Conservation (phyloP, 2,329 filamentous ascomycete genomes). For the Pseudogymnoascus sp. region DNA sequence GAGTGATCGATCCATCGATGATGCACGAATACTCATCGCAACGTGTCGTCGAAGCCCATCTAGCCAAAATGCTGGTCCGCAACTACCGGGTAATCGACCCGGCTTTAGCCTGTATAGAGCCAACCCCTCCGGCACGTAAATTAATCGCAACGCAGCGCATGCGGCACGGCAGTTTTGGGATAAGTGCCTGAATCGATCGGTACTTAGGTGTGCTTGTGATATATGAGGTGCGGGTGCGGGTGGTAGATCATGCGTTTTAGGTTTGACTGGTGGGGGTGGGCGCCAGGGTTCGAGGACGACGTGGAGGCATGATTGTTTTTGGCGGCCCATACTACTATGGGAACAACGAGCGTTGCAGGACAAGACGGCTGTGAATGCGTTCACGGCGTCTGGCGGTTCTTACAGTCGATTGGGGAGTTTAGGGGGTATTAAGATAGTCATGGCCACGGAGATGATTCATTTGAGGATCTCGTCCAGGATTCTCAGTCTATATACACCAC, state of each 20-base stretch:
- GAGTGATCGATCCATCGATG: neutral
- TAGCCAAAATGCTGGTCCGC: neutral
- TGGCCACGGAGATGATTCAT: neutral
- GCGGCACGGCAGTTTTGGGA: neutral
- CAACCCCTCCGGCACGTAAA: neutral
- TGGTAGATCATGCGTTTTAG: neutral
- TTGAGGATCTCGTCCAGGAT: neutral
- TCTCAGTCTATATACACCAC: neutral
- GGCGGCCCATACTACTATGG: neutral
- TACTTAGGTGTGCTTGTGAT: neutral
- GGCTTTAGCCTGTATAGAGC: slow-evolving; percentile 4
- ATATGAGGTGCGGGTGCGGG: neutral
- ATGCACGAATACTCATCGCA: neutral
- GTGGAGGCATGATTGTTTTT: neutral
- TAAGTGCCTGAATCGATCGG: neutral
- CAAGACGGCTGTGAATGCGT: neutral
- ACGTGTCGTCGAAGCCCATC: neutral
- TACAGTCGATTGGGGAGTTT: too few relatives aligned
- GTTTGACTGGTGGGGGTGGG: neutral
- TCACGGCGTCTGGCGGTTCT: neutral
- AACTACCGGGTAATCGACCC: neutral
- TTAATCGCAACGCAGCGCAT: neutral
- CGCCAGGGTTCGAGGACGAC: neutral
- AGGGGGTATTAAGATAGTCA: neutral
- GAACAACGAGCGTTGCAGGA: neutral